Conservation (phyloP, 805 yeast species). For the Millerago galiae region DNA sequence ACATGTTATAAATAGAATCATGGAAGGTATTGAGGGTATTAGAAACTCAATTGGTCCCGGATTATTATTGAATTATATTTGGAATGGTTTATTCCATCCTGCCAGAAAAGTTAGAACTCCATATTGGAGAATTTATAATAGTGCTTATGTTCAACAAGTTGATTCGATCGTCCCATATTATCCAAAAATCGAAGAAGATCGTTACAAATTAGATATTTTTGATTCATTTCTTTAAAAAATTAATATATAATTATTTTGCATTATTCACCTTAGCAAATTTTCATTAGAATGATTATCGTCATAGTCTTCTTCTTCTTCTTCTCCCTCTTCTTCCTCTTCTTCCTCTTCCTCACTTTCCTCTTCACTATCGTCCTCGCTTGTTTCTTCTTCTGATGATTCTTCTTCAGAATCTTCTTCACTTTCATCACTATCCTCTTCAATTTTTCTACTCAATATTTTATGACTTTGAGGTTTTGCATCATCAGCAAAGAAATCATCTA, state of each 20-base stretch:
- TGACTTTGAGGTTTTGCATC: constrained; percentile 20
- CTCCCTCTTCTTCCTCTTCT: constrained; percentile 7
- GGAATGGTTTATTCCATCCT: constrained; percentile 92
- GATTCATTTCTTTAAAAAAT: constrained; percentile 15
- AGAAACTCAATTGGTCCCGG: constrained; percentile 75
- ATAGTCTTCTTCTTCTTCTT: constrained; percentile 25
- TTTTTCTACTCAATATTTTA: constrained; percentile 12
- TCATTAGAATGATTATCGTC: constrained; percentile 7
- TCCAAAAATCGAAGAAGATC: constrained; percentile 45
- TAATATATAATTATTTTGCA: background rate
- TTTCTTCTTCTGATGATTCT: constrained; percentile 8
- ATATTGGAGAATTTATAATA: constrained; percentile 81
- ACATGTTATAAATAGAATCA: constrained; percentile 78
- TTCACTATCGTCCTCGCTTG: no score
- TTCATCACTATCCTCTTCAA: constrained; percentile 15
- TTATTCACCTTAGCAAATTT: background rate
- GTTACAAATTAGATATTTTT: constrained; percentile 16
- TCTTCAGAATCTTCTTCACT: constrained; percentile 16
- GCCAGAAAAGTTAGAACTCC: constrained; percentile 79
- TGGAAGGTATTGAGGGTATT: constrained; percentile 74
- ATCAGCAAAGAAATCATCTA: constrained; percentile 79
- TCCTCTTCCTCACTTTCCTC: constrained; percentile 24
- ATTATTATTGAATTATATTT: constrained; percentile 60
- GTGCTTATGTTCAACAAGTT: constrained; percentile 62
- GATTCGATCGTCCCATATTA: constrained; percentile 80